These are phyloP conservation scores for Aspergillus sclerotiicarbonarius DNA, from an alignment of 495 filamentous ascomycete genomes.

Conservation along the genomic window DNA sequence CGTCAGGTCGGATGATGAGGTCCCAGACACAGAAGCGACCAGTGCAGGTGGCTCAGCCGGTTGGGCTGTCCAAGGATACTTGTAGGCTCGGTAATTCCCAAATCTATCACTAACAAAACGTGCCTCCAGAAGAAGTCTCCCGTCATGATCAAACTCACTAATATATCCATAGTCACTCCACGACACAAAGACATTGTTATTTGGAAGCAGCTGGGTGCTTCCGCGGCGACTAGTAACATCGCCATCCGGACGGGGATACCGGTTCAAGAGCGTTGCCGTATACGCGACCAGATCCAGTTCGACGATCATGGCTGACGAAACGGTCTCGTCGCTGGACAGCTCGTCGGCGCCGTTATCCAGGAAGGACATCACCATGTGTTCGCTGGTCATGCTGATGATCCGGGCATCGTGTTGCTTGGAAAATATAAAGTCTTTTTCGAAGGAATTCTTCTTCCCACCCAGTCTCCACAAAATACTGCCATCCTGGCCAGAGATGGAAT, in stretches of 20 bases:
- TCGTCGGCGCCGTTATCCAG: constrained; percentile 45
- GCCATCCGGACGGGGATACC: constrained; percentile 30
- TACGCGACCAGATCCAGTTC: constrained; percentile 37
- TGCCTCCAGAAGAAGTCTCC: constrained; percentile 35
- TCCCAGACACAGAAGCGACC: not conserved
- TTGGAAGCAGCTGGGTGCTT: constrained; percentile 48
- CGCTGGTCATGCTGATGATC: constrained; percentile 34
- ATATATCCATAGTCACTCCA: constrained; percentile 48
- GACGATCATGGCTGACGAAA: constrained; percentile 48
- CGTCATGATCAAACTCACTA: constrained; percentile 46
- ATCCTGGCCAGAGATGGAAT: constrained; percentile 49
- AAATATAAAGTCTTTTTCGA: constrained; percentile 36
- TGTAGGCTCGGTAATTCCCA: constrained; percentile 24
- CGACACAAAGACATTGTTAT: constrained; percentile 46
- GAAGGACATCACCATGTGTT: constrained; percentile 36
- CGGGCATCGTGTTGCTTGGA: constrained; percentile 52
- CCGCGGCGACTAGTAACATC: constrained; percentile 48
- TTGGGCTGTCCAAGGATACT: constrained; percentile 16
- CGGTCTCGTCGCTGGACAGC: constrained; percentile 22
- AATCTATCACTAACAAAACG: constrained; percentile 11
- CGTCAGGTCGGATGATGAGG: constrained; percentile 9
- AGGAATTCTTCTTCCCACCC: constrained; percentile 35
- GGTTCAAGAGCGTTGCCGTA: constrained; percentile 31
- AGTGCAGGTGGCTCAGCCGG: constrained; percentile 17
- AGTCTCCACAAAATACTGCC: constrained; percentile 54